Evolutionary conservation across 2,329 filamentous ascomycete species (phyloP).

Genomic region (Elsinoe fawcettii): DNA sequence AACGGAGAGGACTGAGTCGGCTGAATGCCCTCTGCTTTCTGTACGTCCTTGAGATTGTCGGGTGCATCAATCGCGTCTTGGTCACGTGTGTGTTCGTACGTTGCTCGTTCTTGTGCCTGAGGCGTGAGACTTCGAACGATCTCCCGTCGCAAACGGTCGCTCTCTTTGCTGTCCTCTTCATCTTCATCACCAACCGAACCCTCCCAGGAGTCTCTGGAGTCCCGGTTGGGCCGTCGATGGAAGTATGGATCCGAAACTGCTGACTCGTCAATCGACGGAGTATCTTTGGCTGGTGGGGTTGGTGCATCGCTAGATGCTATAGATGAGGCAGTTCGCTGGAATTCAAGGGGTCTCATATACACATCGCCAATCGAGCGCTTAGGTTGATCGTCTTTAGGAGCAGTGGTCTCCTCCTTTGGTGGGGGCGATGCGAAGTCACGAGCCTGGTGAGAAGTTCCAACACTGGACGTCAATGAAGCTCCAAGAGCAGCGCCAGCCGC

Average conservation of each 20-base stretch:
- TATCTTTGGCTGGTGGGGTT: slow-evolving; percentile 42
- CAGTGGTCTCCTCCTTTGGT: slow-evolving; percentile 18
- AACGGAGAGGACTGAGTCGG: background rate
- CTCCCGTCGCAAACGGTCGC: slow-evolving; percentile 63
- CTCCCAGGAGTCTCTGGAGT: slow-evolving; percentile 19
- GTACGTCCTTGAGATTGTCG: slow-evolving; percentile 18
- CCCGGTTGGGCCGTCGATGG: slow-evolving; percentile 21
- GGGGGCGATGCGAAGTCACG: slow-evolving; percentile 27
- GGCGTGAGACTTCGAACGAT: slow-evolving; percentile 64
- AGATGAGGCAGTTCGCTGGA: slow-evolving; percentile 32
- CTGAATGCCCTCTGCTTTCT: slow-evolving; percentile 10
- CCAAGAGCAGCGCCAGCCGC: slow-evolving; percentile 43
- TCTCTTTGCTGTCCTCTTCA: slow-evolving; percentile 56
- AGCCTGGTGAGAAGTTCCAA: slow-evolving; percentile 30
- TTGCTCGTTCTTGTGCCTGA: slow-evolving; percentile 20
- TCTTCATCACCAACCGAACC: slow-evolving; percentile 29
- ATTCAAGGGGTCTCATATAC: slow-evolving; percentile 32
- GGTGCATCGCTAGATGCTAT: slow-evolving; percentile 34
- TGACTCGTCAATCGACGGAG: slow-evolving; percentile 22
- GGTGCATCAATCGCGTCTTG: slow-evolving; percentile 27
- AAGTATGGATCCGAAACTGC: slow-evolving; percentile 30
- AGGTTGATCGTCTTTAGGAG: slow-evolving; percentile 20
- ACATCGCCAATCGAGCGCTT: slow-evolving; percentile 28
- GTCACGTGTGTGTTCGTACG: slow-evolving; percentile 19
- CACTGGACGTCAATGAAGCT: slow-evolving; percentile 36